Base-by-base conservation (phyloP, 345 rosid species). In the Salix caprea region DNA sequence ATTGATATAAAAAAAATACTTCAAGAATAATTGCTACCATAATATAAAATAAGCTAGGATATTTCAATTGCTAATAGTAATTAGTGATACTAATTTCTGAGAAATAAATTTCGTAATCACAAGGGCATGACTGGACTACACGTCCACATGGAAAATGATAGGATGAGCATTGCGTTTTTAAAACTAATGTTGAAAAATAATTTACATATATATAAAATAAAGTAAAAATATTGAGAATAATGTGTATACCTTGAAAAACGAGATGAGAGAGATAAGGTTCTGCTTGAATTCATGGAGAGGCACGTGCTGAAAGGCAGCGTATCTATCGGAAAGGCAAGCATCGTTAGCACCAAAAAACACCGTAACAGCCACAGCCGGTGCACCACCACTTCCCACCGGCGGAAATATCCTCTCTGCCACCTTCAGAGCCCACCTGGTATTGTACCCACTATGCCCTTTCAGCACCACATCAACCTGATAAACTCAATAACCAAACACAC, bases 281-380 rank as follows among this genome's bases (percentile, higher is more conserved):
- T 76, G 88, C 86, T 74, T 81, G 83, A 84, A 95, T 76, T 95
- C 97, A 24, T 56, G 72, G 58, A 95, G 80, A 14, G 99, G 97
- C 88, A 95, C 97, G 85, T 95, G 97, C 69, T 93, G 99, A 83
- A 89, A 90, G 21, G 86, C 96, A 44, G 90, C 83, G 87, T 84
- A 89, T 83, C 97, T 84, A 48, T 93, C 96, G 26, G 91, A 87
- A 70, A 91, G 86, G 81, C 94, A 90, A 68, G 96, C 98, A 79
- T 94, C 98, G 54, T 94, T 94, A 4, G 98, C 98, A 66, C 98
- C 98, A 70, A 94, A 92, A 79, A 95, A 93, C 69, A 95, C 87
- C 24, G 97, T 87, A 40, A 91, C 90, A 1, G 93, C 99, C 46
- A 87, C 36, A 7, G 76, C 56, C 40, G 90, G 87, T 21, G 36